A percentile compares a stretch with the other conserved stretches of the same genome.
phyloP scores from a whole-genome alignment of 352 stramenopile species.

The Globisporangium barbulae region DNA sequence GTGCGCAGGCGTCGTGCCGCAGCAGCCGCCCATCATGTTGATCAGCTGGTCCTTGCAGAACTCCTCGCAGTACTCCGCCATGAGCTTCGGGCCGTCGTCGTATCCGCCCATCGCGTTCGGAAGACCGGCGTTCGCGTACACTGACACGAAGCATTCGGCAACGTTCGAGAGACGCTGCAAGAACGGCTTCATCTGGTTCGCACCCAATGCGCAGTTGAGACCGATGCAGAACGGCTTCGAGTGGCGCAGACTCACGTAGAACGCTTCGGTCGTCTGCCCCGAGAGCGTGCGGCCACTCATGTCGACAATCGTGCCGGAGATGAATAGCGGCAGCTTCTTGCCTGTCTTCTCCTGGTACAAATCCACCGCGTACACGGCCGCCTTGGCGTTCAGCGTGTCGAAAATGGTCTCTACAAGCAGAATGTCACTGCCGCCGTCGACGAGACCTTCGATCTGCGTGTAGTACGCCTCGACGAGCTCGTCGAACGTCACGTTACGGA shows the following conservation, averaged over 20 bases:
- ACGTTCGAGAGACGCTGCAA: slow-evolving; percentile 89
- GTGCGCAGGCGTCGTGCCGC: slow-evolving; percentile 93
- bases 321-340: slow-evolving; percentile 93
- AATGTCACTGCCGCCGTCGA: slow-evolving; percentile 95
- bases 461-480: slow-evolving; percentile 96
- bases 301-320: slow-evolving; percentile 96
- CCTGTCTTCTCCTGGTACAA: slow-evolving; percentile 91
- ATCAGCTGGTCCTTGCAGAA: slow-evolving; percentile 94
- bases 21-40: slow-evolving; percentile 98
- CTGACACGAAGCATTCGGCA: slow-evolving; percentile 95
- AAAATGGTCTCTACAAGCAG: slow-evolving; percentile 98
- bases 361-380: slow-evolving; percentile 92
- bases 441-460: slow-evolving; percentile 91
- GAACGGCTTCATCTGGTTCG: slow-evolving; percentile 96
- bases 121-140: slow-evolving; percentile 96
- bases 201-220: slow-evolving; percentile 96
- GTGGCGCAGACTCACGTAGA: slow-evolving; percentile 95
- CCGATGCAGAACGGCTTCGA: slow-evolving; percentile 96
- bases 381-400: slow-evolving; percentile 97
- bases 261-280: slow-evolving; percentile 95
- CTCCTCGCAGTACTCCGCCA: slow-evolving; percentile 92
- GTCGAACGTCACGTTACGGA: slow-evolving; percentile 96
- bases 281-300: slow-evolving; percentile 95
- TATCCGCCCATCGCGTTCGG: slow-evolving; percentile 98
- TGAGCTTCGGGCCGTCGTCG: slow-evolving; percentile 92